Base-by-base conservation (phyloP, 768 basidiomycete species). In the Kwoniella dendrophila region DNA sequence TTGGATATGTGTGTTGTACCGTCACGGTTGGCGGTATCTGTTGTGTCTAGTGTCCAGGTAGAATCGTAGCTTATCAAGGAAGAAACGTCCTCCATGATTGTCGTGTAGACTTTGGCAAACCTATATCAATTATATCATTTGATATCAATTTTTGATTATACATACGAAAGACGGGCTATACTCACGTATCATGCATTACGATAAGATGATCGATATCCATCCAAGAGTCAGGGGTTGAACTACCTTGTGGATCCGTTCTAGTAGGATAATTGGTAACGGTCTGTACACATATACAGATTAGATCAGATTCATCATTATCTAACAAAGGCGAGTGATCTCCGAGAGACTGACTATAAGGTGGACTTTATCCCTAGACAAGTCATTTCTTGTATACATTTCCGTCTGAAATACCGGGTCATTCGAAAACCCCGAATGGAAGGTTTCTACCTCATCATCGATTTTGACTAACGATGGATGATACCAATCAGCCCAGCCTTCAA, bases 11-110 rank as follows among this genome's bases (percentile, higher is more conserved):
- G 49, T 14, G 34, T 51, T 0, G 49, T 51, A 11, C 26, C 24
- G 22, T 58, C 38, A 26, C 38, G 50, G 1, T 47, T 47, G 16
- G 30, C 34, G 5, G 56, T 10, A 12, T 47, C 45, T 8, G 10
- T n/a, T 11, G 24, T 36, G 33, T 48, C 45, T 0, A 2, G 18
- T 18, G 45, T 26, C 55, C 62, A 56, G 14, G 30, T 40, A 2
- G 59, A 64, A n/a, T 41, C 52, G 20, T 68, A 73, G 1, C 24
- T 38, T 45, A 68, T 57, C 1, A 2, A 16, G 5, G 59, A 20
- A 6, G 60, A 49, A 12, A 50, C 40, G 32, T 73, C 67, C 40
- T 73, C 72, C 16, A 66, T 32, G 20, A 33, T 57, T 7, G 64
- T 71, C 4, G 68, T 48, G 38, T 61, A 64, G 16, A 59, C 20